Evolutionary conservation across 2,329 filamentous ascomycete species (phyloP).

Genomic region (Ophiocordyceps robertsii): DNA sequence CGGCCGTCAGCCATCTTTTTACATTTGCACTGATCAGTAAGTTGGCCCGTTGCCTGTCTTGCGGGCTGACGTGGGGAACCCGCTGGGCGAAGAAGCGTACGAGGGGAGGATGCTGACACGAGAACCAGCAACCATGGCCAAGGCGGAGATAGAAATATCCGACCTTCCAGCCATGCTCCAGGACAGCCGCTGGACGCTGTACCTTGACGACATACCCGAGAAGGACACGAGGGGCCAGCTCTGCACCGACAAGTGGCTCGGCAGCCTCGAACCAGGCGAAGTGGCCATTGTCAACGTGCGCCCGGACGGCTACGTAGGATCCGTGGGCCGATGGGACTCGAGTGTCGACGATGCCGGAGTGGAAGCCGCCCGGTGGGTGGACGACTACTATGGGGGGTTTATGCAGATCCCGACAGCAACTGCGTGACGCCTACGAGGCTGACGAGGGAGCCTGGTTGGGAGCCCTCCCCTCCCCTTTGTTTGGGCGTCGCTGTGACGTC

Average conservation of each 20-base stretch:
- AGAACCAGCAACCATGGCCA: slow-evolving; percentile 40
- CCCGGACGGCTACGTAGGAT: slow-evolving; percentile 62
- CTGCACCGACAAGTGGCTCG: slow-evolving; percentile 59
- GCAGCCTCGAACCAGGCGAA: slow-evolving; percentile 39
- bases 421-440: not conserved
- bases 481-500: not conserved
- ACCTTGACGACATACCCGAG: slow-evolving; percentile 51
- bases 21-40: slow-evolving; percentile 56
- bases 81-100: not conserved
- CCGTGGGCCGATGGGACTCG: slow-evolving; percentile 40
- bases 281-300: slow-evolving; percentile 55
- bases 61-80: too few relatives aligned
- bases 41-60: slow-evolving; percentile 10
- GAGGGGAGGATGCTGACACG: slow-evolving; percentile 4
- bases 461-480: not conserved
- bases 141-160: slow-evolving; percentile 49
- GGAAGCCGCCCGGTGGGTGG: slow-evolving; percentile 39
- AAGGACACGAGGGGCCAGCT: slow-evolving; percentile 35
- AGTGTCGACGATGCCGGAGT: slow-evolving; percentile 35
- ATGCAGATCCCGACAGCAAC: slow-evolving; percentile 28
- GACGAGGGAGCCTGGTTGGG: not conserved
- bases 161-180: slow-evolving; percentile 50
- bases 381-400: slow-evolving; percentile 40
- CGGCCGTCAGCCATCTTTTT: slow-evolving; percentile 51
- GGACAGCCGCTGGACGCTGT: slow-evolving; percentile 57